Conservation (phyloP, 257 asterid genomes). For the Solanum chmielewskii region DNA sequence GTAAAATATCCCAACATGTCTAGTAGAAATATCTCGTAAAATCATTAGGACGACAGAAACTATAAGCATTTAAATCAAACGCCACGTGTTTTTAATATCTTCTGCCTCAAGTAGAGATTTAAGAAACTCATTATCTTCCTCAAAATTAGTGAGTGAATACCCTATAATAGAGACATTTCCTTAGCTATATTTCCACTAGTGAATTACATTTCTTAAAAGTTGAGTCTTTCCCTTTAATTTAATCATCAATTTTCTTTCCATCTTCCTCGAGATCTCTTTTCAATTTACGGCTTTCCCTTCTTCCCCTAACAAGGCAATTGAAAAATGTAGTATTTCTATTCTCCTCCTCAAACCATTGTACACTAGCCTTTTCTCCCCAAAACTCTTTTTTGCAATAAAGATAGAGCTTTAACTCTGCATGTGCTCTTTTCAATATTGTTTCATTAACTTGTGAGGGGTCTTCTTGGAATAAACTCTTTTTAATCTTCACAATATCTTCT, state of each 20-base stretch:
- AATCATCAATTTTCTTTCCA: too few relatives aligned
- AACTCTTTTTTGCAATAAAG: background rate
- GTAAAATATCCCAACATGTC: background rate
- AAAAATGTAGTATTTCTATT: too few relatives aligned
- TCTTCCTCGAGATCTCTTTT: background rate
- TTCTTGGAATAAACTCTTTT: background rate
- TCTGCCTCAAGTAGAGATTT: too few relatives aligned
- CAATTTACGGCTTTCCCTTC: background rate
- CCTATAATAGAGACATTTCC: too few relatives aligned
- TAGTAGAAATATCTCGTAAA: background rate
- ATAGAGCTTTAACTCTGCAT: background rate
- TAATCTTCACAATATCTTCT: too few relatives aligned
- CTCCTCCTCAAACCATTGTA: background rate
- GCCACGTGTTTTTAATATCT: too few relatives aligned
- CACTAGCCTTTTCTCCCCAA: background rate
- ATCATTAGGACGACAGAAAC: background rate
- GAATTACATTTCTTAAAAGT: background rate
- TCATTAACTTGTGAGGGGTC: background rate
- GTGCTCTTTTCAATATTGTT: background rate
- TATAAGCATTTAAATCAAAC: background rate
- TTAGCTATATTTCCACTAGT: background rate
- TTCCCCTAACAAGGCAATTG: background rate
- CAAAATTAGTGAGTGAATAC: too few relatives aligned
- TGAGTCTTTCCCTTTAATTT: background rate
- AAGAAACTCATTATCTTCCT: too few relatives aligned